Base-by-base conservation (phyloP, 352 stramenopile species). In the Pythium folliculosum region DNA sequence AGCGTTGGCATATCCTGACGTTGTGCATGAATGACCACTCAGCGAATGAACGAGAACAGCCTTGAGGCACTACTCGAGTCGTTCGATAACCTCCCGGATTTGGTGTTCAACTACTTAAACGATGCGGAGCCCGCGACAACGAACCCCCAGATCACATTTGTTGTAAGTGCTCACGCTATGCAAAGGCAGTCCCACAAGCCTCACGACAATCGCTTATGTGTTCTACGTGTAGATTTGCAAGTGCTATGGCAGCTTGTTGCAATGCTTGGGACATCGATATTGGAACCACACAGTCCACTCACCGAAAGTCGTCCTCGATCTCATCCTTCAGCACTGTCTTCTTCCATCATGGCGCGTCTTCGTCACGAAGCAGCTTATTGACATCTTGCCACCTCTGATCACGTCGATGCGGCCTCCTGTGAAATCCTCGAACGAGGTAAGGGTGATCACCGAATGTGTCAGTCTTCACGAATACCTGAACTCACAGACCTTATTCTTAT, bases 21-120 rank as follows among this genome's bases (percentile, higher is more conserved):
- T 1, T 27, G 23, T 27, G 3, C 3, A 13, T 25, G n/a, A n/a
- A 12, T 14, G n/a, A 27, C 1, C 12, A 7, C 47, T 10, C 63
- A 96, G 88, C 78, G 86, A 71, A 89, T 96, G 81, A 83, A 94
- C 48, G 75, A 89, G 44, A 82, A 80, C 65, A 94, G 83, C 51
- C 62, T 94, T 16, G 86, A 94, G 71, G 69, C 75, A 19, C 77
- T 96, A 67, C 69, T 96, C 30, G 84, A 92, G 38, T 88, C 84
- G n/a, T 95, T 93, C 58, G 84, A 96, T 60, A 96, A 89, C 49
- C 77, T 96, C n/a, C 87, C 87, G 0, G 86, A 92, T 45, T 44
- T 96, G 17, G 86, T 92, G 2, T 94, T 96, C 55, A 94, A 93
- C 30, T 90, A 88, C 75, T 65, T 96, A 5, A 82, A 92, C 49